Evolutionary conservation across 495 filamentous ascomycete species (phyloP).

Genomic region (Penicillium argentinense): DNA sequence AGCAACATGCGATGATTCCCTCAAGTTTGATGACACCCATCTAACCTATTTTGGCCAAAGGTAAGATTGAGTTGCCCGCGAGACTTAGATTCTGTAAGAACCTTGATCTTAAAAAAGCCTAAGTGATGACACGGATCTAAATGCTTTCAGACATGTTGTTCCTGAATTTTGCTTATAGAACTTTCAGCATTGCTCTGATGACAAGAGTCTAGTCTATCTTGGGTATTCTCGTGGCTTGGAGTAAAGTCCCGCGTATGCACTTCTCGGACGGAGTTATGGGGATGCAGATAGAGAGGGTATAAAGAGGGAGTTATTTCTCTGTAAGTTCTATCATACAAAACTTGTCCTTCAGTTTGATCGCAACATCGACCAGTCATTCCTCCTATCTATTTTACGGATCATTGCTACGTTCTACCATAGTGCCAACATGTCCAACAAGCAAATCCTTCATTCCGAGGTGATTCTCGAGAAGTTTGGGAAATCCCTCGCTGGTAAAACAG

Average conservation of each 20-base stretch:
- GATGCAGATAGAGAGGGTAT: not conserved
- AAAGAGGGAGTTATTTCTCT: not conserved
- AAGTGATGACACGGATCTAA: not conserved
- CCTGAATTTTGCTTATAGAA: too few relatives aligned
- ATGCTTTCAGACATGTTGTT: not conserved
- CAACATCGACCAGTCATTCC: too few relatives aligned
- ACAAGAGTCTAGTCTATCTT: slow-evolving; percentile 3
- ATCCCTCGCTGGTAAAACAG: slow-evolving; percentile 18
- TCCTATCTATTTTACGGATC: too few relatives aligned
- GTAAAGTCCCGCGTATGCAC: not conserved
- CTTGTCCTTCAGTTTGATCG: not conserved
- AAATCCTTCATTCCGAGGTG: slow-evolving; percentile 20
- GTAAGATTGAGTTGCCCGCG: too few relatives aligned
- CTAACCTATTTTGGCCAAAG: not conserved
- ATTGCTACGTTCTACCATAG: not conserved
- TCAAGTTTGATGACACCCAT: too few relatives aligned
- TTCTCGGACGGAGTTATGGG: not conserved
- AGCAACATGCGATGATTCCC: too few relatives aligned
- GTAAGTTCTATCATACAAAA: not conserved
- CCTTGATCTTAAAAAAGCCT: too few relatives aligned
- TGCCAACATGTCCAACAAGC: slow-evolving; percentile 13
- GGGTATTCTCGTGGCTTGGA: not conserved
- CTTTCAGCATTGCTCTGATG: not conserved
- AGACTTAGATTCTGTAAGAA: not conserved
- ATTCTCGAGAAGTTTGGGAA: slow-evolving; percentile 23